Evolutionary conservation across 2,329 filamentous ascomycete species (phyloP).

Genomic region (Alternaria ethzedia): DNA sequence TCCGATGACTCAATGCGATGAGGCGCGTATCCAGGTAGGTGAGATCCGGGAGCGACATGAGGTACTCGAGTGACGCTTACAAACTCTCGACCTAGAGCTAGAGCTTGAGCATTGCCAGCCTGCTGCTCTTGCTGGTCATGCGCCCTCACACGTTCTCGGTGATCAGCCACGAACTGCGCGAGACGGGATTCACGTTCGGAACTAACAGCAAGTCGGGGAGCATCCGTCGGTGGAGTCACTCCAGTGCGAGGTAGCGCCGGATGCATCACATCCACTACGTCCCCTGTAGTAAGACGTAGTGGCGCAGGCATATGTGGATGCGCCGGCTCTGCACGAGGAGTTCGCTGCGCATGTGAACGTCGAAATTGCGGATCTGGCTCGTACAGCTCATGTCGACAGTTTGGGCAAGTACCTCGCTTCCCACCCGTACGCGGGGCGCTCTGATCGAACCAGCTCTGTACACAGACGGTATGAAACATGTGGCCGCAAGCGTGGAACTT

Average conservation of each 20-base stretch:
- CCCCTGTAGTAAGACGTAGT: no score
- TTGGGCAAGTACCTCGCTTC: conserved; percentile 5
- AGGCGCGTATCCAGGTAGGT: background rate
- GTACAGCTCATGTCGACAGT: conserved; percentile 6
- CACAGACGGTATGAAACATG: conserved; percentile 5
- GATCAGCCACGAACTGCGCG: background rate
- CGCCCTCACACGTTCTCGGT: background rate
- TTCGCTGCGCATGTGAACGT: no score
- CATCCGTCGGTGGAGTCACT: background rate
- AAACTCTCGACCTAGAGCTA: background rate
- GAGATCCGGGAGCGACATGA: background rate
- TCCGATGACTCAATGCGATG: background rate
- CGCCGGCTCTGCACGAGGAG: no score
- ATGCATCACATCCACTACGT: no score
- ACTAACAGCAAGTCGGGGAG: background rate
- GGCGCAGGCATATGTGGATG: no score
- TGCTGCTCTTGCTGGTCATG: background rate
- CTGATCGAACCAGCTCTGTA: conserved; percentile 3
- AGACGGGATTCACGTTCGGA: background rate
- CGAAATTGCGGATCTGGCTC: background rate
- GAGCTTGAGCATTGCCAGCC: background rate
- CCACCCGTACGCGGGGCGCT: background rate
- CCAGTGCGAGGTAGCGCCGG: background rate
- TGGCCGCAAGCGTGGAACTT: conserved; percentile 4
- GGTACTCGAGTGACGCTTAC: background rate